Conservation (phyloP, 2,329 filamentous ascomycete genomes). For the Aspergillus novofumigatus region DNA sequence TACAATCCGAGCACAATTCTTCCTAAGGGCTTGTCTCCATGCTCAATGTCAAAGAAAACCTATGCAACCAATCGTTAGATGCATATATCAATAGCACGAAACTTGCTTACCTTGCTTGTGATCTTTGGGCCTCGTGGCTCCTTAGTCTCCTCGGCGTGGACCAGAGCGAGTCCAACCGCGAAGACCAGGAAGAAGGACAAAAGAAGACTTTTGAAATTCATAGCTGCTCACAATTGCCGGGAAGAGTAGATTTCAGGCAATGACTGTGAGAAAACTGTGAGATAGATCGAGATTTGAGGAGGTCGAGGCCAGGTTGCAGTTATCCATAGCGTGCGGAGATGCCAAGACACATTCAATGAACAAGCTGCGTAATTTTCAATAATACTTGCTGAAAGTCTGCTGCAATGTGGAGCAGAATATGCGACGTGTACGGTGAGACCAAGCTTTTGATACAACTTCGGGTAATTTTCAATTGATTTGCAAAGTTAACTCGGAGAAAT, state of each 20-base stretch:
- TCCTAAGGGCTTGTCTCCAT: constrained; percentile 59
- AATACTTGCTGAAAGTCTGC: not conserved
- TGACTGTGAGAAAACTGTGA: constrained; percentile 15
- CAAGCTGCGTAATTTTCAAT: constrained; percentile 11
- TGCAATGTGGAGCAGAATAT: not conserved
- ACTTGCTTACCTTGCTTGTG: constrained; percentile 69
- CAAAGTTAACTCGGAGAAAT: constrained; percentile 25
- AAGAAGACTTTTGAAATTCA: constrained; percentile 34
- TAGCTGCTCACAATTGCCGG: constrained; percentile 20
- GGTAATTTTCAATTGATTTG: constrained; percentile 7
- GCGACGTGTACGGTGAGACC: not conserved
- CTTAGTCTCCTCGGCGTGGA: constrained; percentile 67
- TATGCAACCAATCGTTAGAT: constrained; percentile 16
- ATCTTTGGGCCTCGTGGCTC: constrained; percentile 72
- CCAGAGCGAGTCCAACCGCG: constrained; percentile 65
- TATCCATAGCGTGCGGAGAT: constrained; percentile 19
- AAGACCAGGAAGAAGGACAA: constrained; percentile 72
- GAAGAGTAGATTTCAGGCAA: constrained; percentile 8
- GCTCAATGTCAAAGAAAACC: constrained; percentile 64
- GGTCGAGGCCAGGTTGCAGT: constrained; percentile 35
- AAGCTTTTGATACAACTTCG: not conserved
- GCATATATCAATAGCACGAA: constrained; percentile 5
- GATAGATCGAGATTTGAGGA: constrained; percentile 10
- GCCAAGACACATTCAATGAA: constrained; percentile 4
- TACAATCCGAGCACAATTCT: constrained; percentile 62